Percentiles rank a stretch among this genome's conserved stretches.
These are phyloP conservation scores for Pyrus communis DNA, from an alignment of 306 rosid genomes.

Conservation along the genomic window DNA sequence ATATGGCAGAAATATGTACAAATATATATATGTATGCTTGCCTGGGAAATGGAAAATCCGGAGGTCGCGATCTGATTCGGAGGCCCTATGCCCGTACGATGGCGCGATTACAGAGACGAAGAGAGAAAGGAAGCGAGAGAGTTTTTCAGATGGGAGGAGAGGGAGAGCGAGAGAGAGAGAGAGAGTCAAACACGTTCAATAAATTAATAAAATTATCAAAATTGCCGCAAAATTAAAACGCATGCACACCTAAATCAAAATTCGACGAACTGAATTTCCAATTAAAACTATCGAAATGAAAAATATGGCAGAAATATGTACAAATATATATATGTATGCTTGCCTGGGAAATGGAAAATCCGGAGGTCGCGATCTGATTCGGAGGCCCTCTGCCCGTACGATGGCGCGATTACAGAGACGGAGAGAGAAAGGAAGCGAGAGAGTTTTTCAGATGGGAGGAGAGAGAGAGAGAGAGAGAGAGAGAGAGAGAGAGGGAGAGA, in stretches of 20 bases:
- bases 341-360: constrained; percentile 10
- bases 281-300: not conserved
- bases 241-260: not conserved
- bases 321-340: not conserved
- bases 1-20: not conserved
- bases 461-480: not conserved
- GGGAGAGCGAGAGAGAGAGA: too few relatives aligned
- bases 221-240: not conserved
- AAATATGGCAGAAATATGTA: not conserved
- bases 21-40: not conserved
- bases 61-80: constrained; percentile 24
- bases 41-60: constrained; percentile 7
- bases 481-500: not conserved
- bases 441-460: not conserved
- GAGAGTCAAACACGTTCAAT: not conserved
- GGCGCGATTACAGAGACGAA: not conserved
- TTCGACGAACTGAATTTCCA: not conserved
- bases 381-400: not conserved
- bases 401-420: not conserved
- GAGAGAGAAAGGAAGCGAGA: not conserved
- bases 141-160: not conserved
- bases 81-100: constrained; percentile 1
- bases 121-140: not conserved
- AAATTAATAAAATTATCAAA: not conserved
- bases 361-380: constrained; percentile 23